Base-by-base conservation (phyloP, 1,284 basidiomycete species). In the Cryptococcus sp. region DNA sequence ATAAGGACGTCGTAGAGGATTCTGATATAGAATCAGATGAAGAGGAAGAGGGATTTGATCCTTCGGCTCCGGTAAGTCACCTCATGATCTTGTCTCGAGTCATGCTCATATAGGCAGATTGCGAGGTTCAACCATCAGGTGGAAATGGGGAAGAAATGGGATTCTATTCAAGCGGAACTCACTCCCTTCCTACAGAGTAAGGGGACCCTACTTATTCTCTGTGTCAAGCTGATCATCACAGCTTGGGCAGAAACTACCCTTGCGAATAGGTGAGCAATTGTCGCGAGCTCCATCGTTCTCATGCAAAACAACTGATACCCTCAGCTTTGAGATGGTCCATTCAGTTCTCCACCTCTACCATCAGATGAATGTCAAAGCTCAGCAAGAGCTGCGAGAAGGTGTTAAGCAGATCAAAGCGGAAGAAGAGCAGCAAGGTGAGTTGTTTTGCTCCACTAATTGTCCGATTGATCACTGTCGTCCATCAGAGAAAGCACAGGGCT, bases 211-310 rank as follows among this genome's bases (percentile, higher is more conserved):
- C n/a, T n/a, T n/a, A n/a, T n/a, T n/a, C n/a, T n/a, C n/a, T 23
- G 7, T 37, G 6, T 3, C 7, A 8, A 6, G 23, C 23, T 37
- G 31, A 46, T 1, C 13, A 30, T 46, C 15, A 5, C 8, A 47
- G 8, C 44, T 42, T 89, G 0, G 89, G 64, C 91, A 86, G 74
- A 92, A 92, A 31, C 93, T 80, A 69, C 94, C 90, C 66, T 94
- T 90, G 4, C 90, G 90, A 72, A 93, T 90, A 74, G 14, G 51
- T 37, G 3, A 37, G 46, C 38, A 30, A 2, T 23, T 23, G 23
- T 23, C n/a, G n/a, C n/a, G n/a, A n/a, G n/a, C n/a, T n/a, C n/a
- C n/a, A n/a, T n/a, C n/a, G n/a, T n/a, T n/a, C n/a, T 23, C 23
- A 23, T 23, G 23, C 23, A 23, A 2, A 23, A 23, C 38, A 43